phyloP scores from a whole-genome alignment of 2,329 filamentous ascomycete species.

The Colletotrichum eremochloae region DNA sequence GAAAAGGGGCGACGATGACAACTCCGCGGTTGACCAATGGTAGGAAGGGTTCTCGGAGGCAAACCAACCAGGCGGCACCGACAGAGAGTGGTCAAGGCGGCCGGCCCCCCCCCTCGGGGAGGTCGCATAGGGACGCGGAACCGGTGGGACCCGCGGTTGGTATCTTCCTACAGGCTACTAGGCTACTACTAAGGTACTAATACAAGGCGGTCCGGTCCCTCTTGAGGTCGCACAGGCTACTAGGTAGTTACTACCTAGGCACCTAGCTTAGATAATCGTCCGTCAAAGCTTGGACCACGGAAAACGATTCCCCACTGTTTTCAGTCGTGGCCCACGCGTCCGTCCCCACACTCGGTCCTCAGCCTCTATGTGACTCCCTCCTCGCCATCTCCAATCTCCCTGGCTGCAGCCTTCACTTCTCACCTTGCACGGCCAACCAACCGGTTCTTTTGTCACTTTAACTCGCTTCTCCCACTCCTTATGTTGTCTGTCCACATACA shows the following conservation, averaged over 20 bases:
- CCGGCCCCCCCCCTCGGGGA: background rate
- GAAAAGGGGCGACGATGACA: constrained; percentile 1
- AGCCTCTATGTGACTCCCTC: background rate
- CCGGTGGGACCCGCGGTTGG: too few relatives aligned
- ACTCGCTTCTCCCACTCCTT: background rate
- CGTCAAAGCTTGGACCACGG: background rate
- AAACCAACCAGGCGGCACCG: background rate
- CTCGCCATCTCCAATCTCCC: background rate
- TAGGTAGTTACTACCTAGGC: too few relatives aligned
- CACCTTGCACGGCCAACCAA: background rate
- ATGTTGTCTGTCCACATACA: background rate
- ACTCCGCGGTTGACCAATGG: constrained; percentile 6
- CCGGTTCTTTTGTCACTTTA: background rate
- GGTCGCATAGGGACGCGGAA: too few relatives aligned
- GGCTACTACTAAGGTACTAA: too few relatives aligned
- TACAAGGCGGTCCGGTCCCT: too few relatives aligned
- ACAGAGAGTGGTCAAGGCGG: background rate
- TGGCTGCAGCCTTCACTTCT: background rate
- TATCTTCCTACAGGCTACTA: too few relatives aligned
- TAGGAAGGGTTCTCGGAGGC: background rate
- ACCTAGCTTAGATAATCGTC: background rate
- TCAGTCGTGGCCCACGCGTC: background rate
- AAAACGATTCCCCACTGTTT: too few relatives aligned
- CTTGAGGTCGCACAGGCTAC: too few relatives aligned
- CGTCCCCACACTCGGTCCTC: background rate